Evolutionary conservation across 768 basidiomycete species (phyloP).

Genomic region (Collybia nuda): DNA sequence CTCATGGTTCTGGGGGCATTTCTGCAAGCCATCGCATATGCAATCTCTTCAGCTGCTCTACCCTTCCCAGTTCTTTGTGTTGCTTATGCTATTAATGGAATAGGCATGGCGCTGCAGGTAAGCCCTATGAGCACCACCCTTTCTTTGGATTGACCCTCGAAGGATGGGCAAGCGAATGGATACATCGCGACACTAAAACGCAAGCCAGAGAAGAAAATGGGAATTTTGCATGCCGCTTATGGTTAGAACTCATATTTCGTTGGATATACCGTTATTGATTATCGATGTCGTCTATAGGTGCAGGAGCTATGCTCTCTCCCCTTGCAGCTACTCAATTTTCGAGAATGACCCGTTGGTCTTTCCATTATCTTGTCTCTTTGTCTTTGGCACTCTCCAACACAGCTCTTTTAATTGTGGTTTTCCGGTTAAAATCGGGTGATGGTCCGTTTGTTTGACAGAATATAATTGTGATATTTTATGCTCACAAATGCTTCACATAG

Average conservation of each 20-base stretch:
- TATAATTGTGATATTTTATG: too few relatives aligned
- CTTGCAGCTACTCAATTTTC: slow-evolving; percentile 65
- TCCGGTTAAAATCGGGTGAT: too few relatives aligned
- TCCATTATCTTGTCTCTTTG: slow-evolving; percentile 55
- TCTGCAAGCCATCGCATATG: slow-evolving; percentile 52
- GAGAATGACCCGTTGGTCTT: slow-evolving; percentile 46
- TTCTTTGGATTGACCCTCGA: not conserved
- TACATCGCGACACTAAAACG: slow-evolving; percentile 56
- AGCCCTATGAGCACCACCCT: not conserved
- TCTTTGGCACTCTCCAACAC: slow-evolving; percentile 29
- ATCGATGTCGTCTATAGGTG: slow-evolving; percentile 25
- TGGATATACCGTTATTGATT: not conserved
- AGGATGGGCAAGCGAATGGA: slow-evolving; percentile 71
- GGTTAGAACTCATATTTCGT: slow-evolving; percentile 29
- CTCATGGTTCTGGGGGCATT: slow-evolving; percentile 18
- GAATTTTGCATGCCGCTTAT: slow-evolving; percentile 61
- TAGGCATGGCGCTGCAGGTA: slow-evolving; percentile 47
- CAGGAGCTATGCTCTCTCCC: slow-evolving; percentile 51
- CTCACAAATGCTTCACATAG: not conserved
- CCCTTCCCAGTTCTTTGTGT: slow-evolving; percentile 66
- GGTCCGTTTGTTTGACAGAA: not conserved
- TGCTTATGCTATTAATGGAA: slow-evolving; percentile 40
- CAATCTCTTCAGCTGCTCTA: slow-evolving; percentile 51
- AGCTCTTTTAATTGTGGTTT: not conserved
- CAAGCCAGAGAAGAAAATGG: slow-evolving; percentile 62